Conservation (phyloP, 148 eudicot species). For the Rhododendron simsii region DNA sequence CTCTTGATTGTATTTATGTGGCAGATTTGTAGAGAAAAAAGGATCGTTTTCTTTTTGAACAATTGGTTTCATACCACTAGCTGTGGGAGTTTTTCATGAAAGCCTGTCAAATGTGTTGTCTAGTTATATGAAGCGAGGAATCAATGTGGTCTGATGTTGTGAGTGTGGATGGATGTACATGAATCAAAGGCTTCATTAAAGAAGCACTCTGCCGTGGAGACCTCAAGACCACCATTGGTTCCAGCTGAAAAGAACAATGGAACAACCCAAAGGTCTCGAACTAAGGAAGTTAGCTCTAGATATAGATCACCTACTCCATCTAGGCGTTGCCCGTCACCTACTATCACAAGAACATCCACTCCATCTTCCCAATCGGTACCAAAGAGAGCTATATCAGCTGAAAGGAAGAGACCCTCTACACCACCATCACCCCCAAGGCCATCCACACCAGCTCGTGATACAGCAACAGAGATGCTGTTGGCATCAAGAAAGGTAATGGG, state of each 20-base stretch:
- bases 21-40: conserved; percentile 66
- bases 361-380: conserved; percentile 38
- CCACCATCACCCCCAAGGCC: conserved; percentile 65
- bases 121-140: conserved; percentile 22
- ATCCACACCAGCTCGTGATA: conserved; percentile 67
- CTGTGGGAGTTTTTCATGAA: conserved; percentile 23
- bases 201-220: conserved; percentile 49
- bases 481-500: conserved; percentile 47
- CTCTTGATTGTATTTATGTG: conserved; percentile 32
- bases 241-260: conserved; percentile 63
- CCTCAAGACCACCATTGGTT: conserved; percentile 42
- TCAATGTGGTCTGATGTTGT: conserved; percentile 50
- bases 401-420: conserved; percentile 69
- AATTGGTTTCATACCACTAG: conserved; percentile 19
- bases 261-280: conserved; percentile 41
- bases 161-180: conserved; percentile 76
- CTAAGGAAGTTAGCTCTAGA: conserved; percentile 76
- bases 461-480: conserved; percentile 39
- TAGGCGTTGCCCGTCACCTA: conserved; percentile 67
- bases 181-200: conserved; percentile 48
- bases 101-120: conserved; percentile 21
- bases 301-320: conserved; percentile 67
- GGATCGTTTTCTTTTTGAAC: conserved; percentile 36
- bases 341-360: conserved; percentile 36
- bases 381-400: conserved; percentile 80